Percentiles rank a stretch among this genome's conserved stretches.
Conservation (phyloP, 169 alveolate species). For the Plasmodium inui region DNA sequence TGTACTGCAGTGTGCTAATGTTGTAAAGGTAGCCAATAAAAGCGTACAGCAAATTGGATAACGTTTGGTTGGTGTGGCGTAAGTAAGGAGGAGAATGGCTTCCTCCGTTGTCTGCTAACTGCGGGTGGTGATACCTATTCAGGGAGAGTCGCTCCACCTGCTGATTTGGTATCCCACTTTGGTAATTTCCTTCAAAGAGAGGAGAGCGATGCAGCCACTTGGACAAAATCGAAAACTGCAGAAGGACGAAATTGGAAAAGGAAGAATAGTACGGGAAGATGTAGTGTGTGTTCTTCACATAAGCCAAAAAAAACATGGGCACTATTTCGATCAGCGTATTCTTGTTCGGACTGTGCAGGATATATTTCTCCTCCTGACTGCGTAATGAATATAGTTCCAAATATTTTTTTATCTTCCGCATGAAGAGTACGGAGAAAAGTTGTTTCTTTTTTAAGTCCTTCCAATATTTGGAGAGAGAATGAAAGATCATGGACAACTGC, state of each 20-base stretch:
- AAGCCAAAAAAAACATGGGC: constrained; percentile 67
- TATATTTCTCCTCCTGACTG: constrained; percentile 28
- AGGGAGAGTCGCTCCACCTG: neutral
- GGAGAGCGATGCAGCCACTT: constrained; percentile 1
- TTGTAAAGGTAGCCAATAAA: constrained; percentile 39
- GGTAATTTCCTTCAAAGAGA: neutral
- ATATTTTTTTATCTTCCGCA: constrained; percentile 39
- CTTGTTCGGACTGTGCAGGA: constrained; percentile 24
- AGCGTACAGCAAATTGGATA: constrained; percentile 45
- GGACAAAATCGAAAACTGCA: constrained; percentile 12
- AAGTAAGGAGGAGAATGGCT: neutral
- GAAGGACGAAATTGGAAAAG: constrained; percentile 11
- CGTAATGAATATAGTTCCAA: neutral
- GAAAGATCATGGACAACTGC: constrained; percentile 44
- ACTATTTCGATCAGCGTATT: constrained; percentile 29
- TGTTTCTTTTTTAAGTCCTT: neutral
- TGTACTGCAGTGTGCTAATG: neutral
- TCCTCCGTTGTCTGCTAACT: neutral
- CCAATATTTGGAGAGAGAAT: constrained; percentile 20
- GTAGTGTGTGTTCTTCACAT: constrained; percentile 3
- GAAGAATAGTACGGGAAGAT: constrained; percentile 25
- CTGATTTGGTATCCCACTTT: neutral
- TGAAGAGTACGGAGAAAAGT: constrained; percentile 15
- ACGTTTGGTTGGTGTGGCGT: constrained; percentile 28
- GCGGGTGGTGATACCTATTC: neutral